These are phyloP conservation scores for Gaeumannomyces tritici DNA, from an alignment of 2,329 filamentous ascomycete species.

Conservation along the genomic window DNA sequence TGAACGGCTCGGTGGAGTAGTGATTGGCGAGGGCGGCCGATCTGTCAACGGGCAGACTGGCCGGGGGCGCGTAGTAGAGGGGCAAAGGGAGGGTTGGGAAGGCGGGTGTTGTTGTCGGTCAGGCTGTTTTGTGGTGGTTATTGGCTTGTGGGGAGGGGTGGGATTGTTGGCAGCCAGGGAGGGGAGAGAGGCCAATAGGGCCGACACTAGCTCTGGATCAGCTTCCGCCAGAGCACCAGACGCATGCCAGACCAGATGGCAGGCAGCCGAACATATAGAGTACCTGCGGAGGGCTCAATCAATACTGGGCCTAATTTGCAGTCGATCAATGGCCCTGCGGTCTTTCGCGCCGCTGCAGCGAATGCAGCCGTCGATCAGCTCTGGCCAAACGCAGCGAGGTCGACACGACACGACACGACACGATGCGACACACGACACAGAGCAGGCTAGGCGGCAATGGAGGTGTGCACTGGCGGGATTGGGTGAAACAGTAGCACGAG, in stretches of 20 bases:
- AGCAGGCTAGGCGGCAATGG: neutral
- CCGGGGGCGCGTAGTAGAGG: neutral
- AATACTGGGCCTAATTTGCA: too few species aligned
- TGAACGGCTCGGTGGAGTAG: neutral
- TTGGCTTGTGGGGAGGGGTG: neutral
- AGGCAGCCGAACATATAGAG: too few species aligned
- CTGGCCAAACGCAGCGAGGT: neutral
- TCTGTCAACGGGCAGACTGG: neutral
- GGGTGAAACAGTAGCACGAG: neutral
- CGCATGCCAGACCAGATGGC: too few species aligned
- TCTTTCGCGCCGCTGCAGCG: too few species aligned
- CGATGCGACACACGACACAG: too few species aligned
- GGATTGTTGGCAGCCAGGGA: neutral
- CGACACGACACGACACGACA: too few species aligned
- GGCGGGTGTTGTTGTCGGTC: neutral
- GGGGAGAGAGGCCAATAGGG: neutral
- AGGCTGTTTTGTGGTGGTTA: neutral
- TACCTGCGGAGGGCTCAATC: too few species aligned
- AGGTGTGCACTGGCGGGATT: neutral
- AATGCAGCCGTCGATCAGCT: too few species aligned
- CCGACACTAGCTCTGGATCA: neutral
- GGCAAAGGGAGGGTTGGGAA: neutral
- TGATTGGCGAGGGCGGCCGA: neutral
- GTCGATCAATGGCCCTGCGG: too few species aligned
- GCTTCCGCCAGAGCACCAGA: too few species aligned